Percentiles rank a stretch among this genome's conserved stretches.
These are phyloP conservation scores for Tolypocladium capitatum DNA, from an alignment of 2,329 filamentous ascomycete species.

Conservation along the genomic window DNA sequence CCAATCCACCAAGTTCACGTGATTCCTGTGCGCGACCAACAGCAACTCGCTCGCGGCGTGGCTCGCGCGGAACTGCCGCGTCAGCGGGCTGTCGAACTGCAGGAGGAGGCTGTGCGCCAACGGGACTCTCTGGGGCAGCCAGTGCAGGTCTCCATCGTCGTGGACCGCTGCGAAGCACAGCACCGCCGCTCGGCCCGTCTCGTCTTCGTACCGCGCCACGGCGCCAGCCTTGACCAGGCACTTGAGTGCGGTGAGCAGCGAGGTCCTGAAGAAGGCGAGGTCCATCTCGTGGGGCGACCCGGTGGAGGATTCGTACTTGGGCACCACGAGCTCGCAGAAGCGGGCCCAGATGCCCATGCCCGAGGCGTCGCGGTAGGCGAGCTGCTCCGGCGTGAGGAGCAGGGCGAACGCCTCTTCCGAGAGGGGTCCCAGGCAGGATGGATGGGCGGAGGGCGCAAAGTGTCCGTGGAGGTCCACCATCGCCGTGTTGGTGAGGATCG, in stretches of 20 bases:
- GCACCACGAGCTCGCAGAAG: constrained; percentile 9
- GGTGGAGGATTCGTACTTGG: neutral
- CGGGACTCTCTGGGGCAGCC: neutral
- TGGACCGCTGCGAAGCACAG: neutral
- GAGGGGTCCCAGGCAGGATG: constrained; percentile 10
- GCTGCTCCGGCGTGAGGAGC: constrained; percentile 12
- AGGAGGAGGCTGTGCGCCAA: neutral
- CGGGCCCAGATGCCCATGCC: constrained; percentile 13
- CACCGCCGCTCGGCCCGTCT: constrained; percentile 1
- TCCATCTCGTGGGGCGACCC: neutral
- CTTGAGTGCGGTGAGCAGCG: neutral
- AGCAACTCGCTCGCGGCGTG: too few relatives aligned
- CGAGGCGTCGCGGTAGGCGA: constrained; percentile 6
- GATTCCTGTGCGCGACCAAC: too few relatives aligned
- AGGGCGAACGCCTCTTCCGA: constrained; percentile 3
- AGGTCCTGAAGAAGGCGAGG: neutral
- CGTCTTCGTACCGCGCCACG: neutral
- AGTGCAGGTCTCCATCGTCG: neutral
- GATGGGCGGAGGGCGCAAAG: constrained; percentile 8
- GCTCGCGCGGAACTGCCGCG: neutral
- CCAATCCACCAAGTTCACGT: too few relatives aligned
- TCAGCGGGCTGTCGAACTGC: neutral
- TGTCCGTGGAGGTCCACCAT: neutral
- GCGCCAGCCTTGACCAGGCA: neutral
- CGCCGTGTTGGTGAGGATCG: constrained; percentile 14